These are phyloP conservation scores for Schizochytrium sp. DNA, from an alignment of 108 stramenopile species.

Conservation along the genomic window DNA sequence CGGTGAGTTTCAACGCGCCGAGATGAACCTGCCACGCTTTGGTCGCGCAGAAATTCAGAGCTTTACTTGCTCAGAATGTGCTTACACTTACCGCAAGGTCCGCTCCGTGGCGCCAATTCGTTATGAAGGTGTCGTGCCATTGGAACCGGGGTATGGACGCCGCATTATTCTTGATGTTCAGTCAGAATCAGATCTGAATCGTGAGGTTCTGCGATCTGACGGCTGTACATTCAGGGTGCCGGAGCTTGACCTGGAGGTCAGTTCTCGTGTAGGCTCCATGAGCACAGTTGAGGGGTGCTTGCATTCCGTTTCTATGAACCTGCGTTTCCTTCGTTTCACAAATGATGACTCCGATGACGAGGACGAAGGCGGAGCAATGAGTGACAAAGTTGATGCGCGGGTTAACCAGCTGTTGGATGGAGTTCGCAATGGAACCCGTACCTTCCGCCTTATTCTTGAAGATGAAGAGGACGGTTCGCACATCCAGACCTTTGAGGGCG, in stretches of 20 bases:
- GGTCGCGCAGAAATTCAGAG: neutral
- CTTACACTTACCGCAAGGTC: slow-evolving; percentile 39
- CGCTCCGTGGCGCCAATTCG: neutral
- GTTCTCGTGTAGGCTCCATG: neutral
- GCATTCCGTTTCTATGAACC: neutral
- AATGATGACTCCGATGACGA: neutral
- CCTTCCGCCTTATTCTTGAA: neutral
- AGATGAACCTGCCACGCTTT: slow-evolving; percentile 18
- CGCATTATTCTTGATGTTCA: neutral
- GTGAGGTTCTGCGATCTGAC: neutral
- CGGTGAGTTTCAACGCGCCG: neutral
- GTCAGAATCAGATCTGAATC: neutral
- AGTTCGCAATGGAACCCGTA: neutral
- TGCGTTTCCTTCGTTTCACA: neutral
- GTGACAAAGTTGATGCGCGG: neutral
- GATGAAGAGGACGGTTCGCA: neutral
- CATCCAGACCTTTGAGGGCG: neutral
- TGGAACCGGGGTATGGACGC: slow-evolving; percentile 17
- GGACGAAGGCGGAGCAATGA: neutral
- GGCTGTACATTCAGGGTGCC: neutral
- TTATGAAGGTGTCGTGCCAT: neutral
- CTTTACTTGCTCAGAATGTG: slow-evolving; percentile 10
- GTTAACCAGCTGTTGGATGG: neutral
- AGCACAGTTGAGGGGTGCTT: slow-evolving; percentile 15
- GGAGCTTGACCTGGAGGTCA: slow-evolving; percentile 21